These are phyloP conservation scores for Barnettozyma siamensis DNA, from an alignment of 805 yeast genomes.

Conservation along the genomic window DNA sequence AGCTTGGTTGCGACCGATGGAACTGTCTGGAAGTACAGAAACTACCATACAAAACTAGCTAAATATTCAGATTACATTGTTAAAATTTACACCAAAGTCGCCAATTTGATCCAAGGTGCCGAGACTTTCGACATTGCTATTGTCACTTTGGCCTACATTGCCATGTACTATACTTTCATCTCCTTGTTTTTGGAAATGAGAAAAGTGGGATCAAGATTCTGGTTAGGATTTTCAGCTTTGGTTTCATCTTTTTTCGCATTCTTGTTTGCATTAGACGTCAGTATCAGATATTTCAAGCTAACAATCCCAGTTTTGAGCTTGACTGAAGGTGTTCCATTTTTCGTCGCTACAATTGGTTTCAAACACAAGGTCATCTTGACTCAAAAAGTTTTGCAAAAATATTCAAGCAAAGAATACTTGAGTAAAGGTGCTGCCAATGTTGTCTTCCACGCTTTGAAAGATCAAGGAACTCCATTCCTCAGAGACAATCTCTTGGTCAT, in stretches of 20 bases:
- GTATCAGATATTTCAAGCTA: constrained; percentile 49
- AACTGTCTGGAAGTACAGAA: constrained; percentile 54
- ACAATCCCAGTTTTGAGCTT: constrained; percentile 68
- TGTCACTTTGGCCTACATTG: constrained; percentile 73
- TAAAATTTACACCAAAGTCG: constrained; percentile 34
- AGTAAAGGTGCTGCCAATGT: constrained; percentile 30
- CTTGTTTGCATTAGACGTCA: constrained; percentile 64
- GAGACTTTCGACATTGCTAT: constrained; percentile 81
- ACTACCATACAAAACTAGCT: constrained; percentile 46
- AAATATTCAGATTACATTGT: constrained; percentile 49
- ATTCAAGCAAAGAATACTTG: constrained; percentile 24
- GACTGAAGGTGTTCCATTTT: constrained; percentile 89
- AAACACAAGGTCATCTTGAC: constrained; percentile 78
- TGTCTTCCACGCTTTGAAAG: constrained; percentile 30
- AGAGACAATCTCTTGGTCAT: constrained; percentile 75
- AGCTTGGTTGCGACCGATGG: constrained; percentile 32
- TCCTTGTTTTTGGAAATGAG: constrained; percentile 73
- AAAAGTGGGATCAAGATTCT: constrained; percentile 73
- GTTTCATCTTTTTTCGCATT: constrained; percentile 80
- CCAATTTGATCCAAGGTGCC: constrained; percentile 55
- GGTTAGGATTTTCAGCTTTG: constrained; percentile 79
- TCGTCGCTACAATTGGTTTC: constrained; percentile 89
- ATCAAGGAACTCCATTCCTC: constrained; percentile 36
- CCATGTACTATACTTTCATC: constrained; percentile 80
- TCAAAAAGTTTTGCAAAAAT: constrained; percentile 41